Evolutionary conservation across 73 alveolate species (phyloP).

Genomic region (Symbiodinium pilosum): DNA sequence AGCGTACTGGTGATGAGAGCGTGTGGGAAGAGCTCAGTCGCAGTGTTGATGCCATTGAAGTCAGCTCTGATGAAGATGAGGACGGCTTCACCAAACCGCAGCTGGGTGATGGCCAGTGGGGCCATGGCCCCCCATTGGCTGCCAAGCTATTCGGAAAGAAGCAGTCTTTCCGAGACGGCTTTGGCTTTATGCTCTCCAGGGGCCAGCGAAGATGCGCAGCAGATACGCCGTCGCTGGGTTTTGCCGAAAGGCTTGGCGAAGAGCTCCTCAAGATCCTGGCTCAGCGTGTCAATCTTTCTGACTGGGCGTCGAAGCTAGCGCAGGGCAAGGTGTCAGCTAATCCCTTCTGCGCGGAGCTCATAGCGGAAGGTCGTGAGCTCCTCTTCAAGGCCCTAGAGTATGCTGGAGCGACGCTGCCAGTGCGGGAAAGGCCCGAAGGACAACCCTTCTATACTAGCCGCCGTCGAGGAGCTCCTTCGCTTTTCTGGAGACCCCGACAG

Average conservation of each 20-base stretch:
- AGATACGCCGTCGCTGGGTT: neutral
- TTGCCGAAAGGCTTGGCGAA: neutral
- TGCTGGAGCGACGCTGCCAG: neutral
- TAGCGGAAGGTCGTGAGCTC: neutral
- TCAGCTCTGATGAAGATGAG: neutral
- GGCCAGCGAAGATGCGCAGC: conserved; percentile 19
- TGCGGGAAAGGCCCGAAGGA: neutral
- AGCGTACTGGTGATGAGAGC: too few species aligned
- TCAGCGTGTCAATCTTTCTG: neutral
- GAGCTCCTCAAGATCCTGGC: neutral
- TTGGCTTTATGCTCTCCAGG: neutral
- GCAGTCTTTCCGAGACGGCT: neutral
- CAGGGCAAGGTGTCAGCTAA: neutral
- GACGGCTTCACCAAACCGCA: neutral
- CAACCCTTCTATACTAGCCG: conserved; percentile 7
- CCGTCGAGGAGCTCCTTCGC: neutral
- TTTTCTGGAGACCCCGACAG: conserved; percentile 26
- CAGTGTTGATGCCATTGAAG: too few species aligned
- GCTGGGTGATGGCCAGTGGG: neutral
- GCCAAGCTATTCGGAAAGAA: neutral
- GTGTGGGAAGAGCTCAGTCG: too few species aligned
- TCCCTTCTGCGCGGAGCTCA: neutral
- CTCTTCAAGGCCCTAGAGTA: neutral
- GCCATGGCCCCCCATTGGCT: neutral
- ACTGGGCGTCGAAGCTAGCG: neutral